Evolutionary conservation across 2,329 filamentous ascomycete species (phyloP), one percentile per base, ranked within the genome.

Genomic region (Zasmidium cellare): DNA sequence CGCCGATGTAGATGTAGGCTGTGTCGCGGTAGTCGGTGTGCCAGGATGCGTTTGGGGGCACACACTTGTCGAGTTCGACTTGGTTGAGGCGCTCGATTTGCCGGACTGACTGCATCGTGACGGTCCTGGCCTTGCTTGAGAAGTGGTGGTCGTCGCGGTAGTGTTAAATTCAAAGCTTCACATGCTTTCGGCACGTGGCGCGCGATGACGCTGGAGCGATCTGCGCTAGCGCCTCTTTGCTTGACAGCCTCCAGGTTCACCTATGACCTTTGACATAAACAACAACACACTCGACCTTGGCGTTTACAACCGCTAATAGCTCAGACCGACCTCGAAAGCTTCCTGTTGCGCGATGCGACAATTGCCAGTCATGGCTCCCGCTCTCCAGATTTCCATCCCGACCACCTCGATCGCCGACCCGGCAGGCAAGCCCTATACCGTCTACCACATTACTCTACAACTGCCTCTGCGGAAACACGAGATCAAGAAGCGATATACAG

Each of bases 1-100:
- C 93, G 71, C 96, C 96, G 67, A 99, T 92, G 80, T 97, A 96
- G 72, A 99, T 80, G 75, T 93, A 99, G 59, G 94, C 96, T 1
- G 94, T 97, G 78, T 96, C 94, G 77, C 91, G 90, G 77, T 97
- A 99, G 79, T 99, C 96, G 74, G 89, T 88, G 74, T 97, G 93
- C 93, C 93, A 97, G 57, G 93, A 97, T 63, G 89, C 93, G 76
- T 92, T 87, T 45, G 92, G 88, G 2, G 88, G 83, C 66, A 91
- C 92, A 68, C 88, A 91, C 73, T 91, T 87, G 75, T 97, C 92
- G 61, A 99, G 89, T 77, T 99, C 94, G 67, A 87, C 88, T 79
- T 94, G 91, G 75, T 99, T 99, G 59, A 99, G 88, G 73, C 88
- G 87, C 74, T 96, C 90, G 60, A 97, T 94, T 58, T 92, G 88